Evolutionary conservation across 2,329 filamentous ascomycete species (phyloP).

Genomic region (Colletotrichum incanum): DNA sequence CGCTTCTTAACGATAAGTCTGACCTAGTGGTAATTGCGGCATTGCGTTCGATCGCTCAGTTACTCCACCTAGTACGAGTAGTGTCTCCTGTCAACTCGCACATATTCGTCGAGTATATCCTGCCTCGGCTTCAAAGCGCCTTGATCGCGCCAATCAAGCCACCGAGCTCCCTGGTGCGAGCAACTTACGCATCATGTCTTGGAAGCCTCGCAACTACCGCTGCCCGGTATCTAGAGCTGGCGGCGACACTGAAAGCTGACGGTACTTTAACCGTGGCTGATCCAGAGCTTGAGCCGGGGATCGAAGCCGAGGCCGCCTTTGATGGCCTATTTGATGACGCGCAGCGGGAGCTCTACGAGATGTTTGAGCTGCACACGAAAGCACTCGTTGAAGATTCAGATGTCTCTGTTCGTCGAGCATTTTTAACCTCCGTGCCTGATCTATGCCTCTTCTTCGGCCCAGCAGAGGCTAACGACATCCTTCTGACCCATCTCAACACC

Average conservation of each 20-base stretch:
- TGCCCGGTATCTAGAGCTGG: constrained; percentile 88
- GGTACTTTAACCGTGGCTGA: constrained; percentile 84
- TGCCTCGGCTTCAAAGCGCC: constrained; percentile 74
- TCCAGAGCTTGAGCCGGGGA: constrained; percentile 83
- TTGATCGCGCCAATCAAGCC: constrained; percentile 64
- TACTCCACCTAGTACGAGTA: constrained; percentile 89
- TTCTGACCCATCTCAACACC: constrained; percentile 95
- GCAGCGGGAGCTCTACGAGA: constrained; percentile 84
- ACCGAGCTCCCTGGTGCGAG: constrained; percentile 81
- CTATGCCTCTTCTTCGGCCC: constrained; percentile 96
- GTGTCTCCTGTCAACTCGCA: constrained; percentile 84
- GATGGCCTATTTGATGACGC: constrained; percentile 91
- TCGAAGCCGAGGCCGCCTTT: constrained; percentile 78
- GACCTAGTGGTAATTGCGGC: constrained; percentile 90
- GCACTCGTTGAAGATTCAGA: constrained; percentile 90
- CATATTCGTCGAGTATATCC: constrained; percentile 78
- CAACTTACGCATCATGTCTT: constrained; percentile 93
- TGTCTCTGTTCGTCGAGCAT: constrained; percentile 88
- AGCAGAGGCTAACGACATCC: constrained; percentile 93
- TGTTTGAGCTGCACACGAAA: constrained; percentile 92
- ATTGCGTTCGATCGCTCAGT: constrained; percentile 88
- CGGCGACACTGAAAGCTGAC: constrained; percentile 88
- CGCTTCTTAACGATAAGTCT: constrained; percentile 84
- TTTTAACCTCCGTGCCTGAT: constrained; percentile 91
- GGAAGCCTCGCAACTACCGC: constrained; percentile 91